A percentile compares a stretch with the other conserved stretches of the same genome.
Conservation (phyloP, 768 basidiomycete genomes). For the Coprinopsis marcescibilis region DNA sequence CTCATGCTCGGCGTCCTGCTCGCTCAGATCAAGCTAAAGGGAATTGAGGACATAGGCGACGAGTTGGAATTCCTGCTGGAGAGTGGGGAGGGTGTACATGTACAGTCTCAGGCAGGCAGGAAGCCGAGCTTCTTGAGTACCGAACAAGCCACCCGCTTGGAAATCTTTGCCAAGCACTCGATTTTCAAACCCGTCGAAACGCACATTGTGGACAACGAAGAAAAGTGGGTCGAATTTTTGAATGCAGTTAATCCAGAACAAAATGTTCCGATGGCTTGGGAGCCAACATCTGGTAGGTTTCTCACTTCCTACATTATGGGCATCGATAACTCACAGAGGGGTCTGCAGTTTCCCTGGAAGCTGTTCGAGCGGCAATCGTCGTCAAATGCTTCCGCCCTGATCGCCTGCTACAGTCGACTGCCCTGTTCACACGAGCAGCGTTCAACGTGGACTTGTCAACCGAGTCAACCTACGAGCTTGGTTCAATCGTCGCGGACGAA, state of each 20-base stretch:
- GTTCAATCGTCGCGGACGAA: constrained; percentile 72
- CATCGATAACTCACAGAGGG: constrained; percentile 2
- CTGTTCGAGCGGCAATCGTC: constrained; percentile 69
- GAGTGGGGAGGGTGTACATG: constrained; percentile 61
- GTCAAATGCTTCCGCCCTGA: constrained; percentile 93
- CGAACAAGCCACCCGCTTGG: constrained; percentile 66
- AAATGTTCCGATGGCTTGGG: constrained; percentile 74
- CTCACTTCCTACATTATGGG: background rate
- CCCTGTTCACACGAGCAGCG: constrained; percentile 64
- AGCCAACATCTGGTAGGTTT: constrained; percentile 66
- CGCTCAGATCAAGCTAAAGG: constrained; percentile 82
- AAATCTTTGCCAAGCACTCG: constrained; percentile 62
- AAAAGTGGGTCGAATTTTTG: constrained; percentile 70
- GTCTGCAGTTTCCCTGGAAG: constrained; percentile 58
- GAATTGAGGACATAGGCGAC: constrained; percentile 71
- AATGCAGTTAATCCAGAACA: constrained; percentile 61
- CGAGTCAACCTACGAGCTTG: constrained; percentile 72
- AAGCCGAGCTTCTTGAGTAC: constrained; percentile 47
- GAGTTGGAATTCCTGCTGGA: constrained; percentile 93
- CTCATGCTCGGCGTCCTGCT: constrained; percentile 87
- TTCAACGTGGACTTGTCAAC: constrained; percentile 78
- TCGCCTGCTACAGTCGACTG: constrained; percentile 79
- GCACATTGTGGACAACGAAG: constrained; percentile 55
- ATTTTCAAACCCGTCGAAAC: constrained; percentile 73
- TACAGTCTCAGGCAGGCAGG: constrained; percentile 29